phyloP scores from a whole-genome alignment of 202 grass and related monocot species.

The Saccharum hybrid region DNA sequence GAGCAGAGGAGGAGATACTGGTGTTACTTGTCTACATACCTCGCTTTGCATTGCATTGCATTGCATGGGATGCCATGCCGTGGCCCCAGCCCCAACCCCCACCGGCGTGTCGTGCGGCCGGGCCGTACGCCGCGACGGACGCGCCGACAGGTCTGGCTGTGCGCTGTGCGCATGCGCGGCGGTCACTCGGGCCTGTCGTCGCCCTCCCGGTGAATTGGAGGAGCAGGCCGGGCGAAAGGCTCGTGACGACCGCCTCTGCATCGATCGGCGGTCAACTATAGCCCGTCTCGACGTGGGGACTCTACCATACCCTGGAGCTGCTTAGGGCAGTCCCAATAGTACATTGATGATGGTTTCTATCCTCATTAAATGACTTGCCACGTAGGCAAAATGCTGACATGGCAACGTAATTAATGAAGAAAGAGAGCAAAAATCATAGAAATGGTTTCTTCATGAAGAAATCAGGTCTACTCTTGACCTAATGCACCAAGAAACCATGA shows the following conservation, averaged over 20 bases:
- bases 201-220: slow-evolving; percentile 31
- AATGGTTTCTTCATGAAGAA: too few species aligned
- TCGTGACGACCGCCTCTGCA: not conserved
- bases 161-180: not conserved
- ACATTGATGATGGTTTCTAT: too few species aligned
- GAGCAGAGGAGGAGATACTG: not conserved
- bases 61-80: slow-evolving; percentile 6
- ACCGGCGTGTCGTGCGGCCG: not conserved
- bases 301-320: too few species aligned
- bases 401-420: too few species aligned
- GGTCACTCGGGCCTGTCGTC: not conserved
- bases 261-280: not conserved
- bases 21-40: not conserved
- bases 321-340: too few species aligned
- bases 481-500: too few species aligned
- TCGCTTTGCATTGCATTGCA: not conserved
- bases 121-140: not conserved
- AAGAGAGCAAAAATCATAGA: too few species aligned
- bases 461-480: too few species aligned
- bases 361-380: too few species aligned
- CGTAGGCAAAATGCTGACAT: too few species aligned
- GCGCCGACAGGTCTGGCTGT: slow-evolving; percentile 6
- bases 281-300: too few species aligned
- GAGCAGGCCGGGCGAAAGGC: not conserved
- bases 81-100: not conserved